Percentiles rank a stretch among this genome's conserved stretches.
Evolutionary conservation across 352 stramenopile genomes (phyloP).

Genomic region (Phytophthora syringae): DNA sequence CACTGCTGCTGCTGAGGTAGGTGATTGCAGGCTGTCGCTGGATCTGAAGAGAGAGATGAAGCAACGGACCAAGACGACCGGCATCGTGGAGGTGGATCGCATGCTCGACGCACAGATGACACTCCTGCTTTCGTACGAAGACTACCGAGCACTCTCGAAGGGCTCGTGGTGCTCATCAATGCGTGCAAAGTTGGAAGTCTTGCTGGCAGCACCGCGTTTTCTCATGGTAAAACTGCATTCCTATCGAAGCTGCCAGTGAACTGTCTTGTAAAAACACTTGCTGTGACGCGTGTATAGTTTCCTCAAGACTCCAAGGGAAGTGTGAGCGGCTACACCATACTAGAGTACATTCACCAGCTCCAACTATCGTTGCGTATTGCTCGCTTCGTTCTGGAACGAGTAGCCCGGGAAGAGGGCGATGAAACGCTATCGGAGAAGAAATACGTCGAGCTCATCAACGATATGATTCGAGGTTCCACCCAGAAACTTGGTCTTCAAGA

Average conservation of each 20-base stretch:
- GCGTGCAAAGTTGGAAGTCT: conserved; percentile 25
- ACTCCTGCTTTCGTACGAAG: conserved; percentile 54
- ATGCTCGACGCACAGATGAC: conserved; percentile 38
- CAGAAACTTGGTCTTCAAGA: conserved; percentile 30
- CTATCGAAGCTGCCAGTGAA: background rate
- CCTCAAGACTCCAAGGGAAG: conserved; percentile 35
- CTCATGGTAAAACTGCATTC: conserved; percentile 45
- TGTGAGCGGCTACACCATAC: conserved; percentile 49
- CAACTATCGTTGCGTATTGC: conserved; percentile 43
- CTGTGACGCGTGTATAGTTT: conserved; percentile 33
- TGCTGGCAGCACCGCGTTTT: conserved; percentile 47
- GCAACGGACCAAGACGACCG: conserved; percentile 16
- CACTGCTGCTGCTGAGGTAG: conserved; percentile 1
- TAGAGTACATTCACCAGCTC: conserved; percentile 57
- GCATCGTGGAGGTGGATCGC: conserved; percentile 45
- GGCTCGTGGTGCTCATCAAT: conserved; percentile 12
- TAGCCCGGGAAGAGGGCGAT: conserved; percentile 18
- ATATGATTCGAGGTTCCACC: conserved; percentile 29
- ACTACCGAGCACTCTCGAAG: conserved; percentile 36
- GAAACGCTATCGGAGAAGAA: conserved; percentile 40
- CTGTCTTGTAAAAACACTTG: background rate
- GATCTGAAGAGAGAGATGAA: conserved; percentile 30
- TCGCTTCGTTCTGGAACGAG: conserved; percentile 22
- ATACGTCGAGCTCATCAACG: conserved; percentile 36
- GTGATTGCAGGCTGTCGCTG: background rate